Percentiles rank a stretch among this genome's conserved stretches.
These are phyloP conservation scores for Ustilago tritici DNA, from an alignment of 1,284 basidiomycete species.

Conservation along the genomic window DNA sequence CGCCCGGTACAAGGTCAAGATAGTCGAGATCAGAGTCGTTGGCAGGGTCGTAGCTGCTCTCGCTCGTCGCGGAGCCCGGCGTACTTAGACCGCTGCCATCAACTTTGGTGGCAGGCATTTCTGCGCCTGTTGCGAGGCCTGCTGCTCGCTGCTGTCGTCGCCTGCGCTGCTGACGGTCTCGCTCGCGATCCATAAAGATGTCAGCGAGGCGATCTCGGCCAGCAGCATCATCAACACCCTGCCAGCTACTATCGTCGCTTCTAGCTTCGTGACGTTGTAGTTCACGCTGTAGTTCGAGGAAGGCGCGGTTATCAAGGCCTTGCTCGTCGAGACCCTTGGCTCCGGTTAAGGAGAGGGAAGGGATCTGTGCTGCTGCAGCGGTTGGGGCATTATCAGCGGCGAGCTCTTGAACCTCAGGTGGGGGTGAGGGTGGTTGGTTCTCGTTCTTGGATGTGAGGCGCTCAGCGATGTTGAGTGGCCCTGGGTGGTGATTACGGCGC, in stretches of 20 bases:
- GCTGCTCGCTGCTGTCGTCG: slow-evolving; percentile 21
- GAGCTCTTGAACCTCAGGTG: not conserved
- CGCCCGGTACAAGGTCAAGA: slow-evolving; percentile 65
- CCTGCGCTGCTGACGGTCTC: slow-evolving; percentile 30
- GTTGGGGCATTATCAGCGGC: not conserved
- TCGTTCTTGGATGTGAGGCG: slow-evolving; percentile 40
- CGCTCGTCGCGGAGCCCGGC: slow-evolving; percentile 51
- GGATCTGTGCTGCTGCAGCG: slow-evolving; percentile 18
- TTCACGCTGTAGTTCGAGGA: slow-evolving; percentile 62
- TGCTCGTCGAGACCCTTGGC: slow-evolving; percentile 63
- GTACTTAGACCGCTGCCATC: slow-evolving; percentile 53
- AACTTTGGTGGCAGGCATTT: slow-evolving; percentile 22
- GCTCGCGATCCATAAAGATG: slow-evolving; percentile 44
- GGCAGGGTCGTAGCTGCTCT: slow-evolving; percentile 65
- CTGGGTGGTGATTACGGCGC: slow-evolving; percentile 59
- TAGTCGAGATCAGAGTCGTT: slow-evolving; percentile 65
- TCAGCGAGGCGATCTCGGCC: slow-evolving; percentile 29
- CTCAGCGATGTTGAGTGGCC: slow-evolving; percentile 59
- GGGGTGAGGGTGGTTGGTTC: slow-evolving; percentile 3
- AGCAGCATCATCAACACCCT: slow-evolving; percentile 23
- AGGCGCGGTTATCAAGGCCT: slow-evolving; percentile 61
- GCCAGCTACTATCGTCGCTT: slow-evolving; percentile 44
- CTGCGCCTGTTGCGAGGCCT: not conserved
- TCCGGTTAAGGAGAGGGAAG: slow-evolving; percentile 52
- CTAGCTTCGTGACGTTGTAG: slow-evolving; percentile 57